phyloP scores from a whole-genome alignment of 2,329 filamentous ascomycete genomes.

The Epichloe elymi region DNA sequence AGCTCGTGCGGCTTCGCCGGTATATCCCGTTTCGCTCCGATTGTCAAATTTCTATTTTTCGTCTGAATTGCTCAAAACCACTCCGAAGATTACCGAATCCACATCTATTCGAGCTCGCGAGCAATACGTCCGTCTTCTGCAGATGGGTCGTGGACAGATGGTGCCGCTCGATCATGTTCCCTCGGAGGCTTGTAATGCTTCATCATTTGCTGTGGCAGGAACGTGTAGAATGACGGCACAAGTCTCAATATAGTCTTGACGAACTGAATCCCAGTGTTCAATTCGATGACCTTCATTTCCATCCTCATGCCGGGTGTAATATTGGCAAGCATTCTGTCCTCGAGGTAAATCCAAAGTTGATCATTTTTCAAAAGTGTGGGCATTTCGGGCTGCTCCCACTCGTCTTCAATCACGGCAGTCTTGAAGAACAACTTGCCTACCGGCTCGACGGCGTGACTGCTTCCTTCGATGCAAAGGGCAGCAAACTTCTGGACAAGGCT shows the following conservation, averaged over 20 bases:
- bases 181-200: constrained; percentile 46
- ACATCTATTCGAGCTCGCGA: not conserved
- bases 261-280: constrained; percentile 51
- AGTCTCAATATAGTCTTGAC: constrained; percentile 44
- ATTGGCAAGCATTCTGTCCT: constrained; percentile 38
- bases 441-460: constrained; percentile 22
- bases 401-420: constrained; percentile 33
- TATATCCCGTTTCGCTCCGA: not conserved
- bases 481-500: constrained; percentile 31
- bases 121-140: constrained; percentile 17
- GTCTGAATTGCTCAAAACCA: not conserved
- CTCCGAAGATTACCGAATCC: not conserved
- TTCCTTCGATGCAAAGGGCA: constrained; percentile 20
- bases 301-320: constrained; percentile 55
- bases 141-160: constrained; percentile 25
- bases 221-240: constrained; percentile 49
- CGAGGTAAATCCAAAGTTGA: constrained; percentile 47
- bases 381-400: constrained; percentile 26
- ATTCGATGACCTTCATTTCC: constrained; percentile 37
- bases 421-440: constrained; percentile 33
- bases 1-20: no score
- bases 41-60: not conserved
- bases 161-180: constrained; percentile 29
- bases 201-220: constrained; percentile 59
- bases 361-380: constrained; percentile 9